Evolutionary conservation across 2,329 filamentous ascomycete species (phyloP), one percentile per base, ranked within the genome.

Genomic region (Capronia epimyces): DNA sequence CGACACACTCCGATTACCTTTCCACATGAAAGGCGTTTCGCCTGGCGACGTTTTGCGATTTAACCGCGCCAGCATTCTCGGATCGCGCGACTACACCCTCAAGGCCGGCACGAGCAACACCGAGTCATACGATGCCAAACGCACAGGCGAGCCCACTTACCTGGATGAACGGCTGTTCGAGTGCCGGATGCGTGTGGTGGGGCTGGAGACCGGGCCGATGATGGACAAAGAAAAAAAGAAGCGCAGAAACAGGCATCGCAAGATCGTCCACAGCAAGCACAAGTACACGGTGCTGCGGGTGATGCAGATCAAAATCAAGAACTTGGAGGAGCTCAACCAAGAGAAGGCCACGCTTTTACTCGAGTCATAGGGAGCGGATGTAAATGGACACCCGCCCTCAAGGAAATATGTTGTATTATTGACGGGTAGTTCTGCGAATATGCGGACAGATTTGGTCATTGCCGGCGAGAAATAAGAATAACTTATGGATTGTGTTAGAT

Each of bases 21-120:
- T 90, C 74, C 79, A 79, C 62, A 88, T 93, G 82, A 81, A 83
- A 2, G 82, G 79, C 21, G 86, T 89, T 3, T 71, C 77, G 6
- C 84, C 89, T 1, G 93, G 93, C 24, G 91, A 97, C 66, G 75
- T 94, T 31, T 76, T 98, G 53, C 86, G 90, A 5, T 78, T 98
- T 51, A 91, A 95, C 72, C 84, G 89, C 49, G 93, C 89, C 20
- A 84, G 82, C 34, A 75, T 84, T 47, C 72, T 98, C 39, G 93
- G 93, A 22, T 91, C 84, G 60, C 79, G 93, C 57, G 91, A 97
- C 68, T 95, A 87, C 71, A 96, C 91, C 3, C 75, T 97, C 57
- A 87, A 89, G 68, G 87, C 87, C 3, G 73, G 78, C 15, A 46
- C 40, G 18, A 43, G 39, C 29, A 82, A 86, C n/a, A 57, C 55